Evolutionary conservation across 352 stramenopile genomes (phyloP).

Genomic region (Pythium myriotylum): DNA sequence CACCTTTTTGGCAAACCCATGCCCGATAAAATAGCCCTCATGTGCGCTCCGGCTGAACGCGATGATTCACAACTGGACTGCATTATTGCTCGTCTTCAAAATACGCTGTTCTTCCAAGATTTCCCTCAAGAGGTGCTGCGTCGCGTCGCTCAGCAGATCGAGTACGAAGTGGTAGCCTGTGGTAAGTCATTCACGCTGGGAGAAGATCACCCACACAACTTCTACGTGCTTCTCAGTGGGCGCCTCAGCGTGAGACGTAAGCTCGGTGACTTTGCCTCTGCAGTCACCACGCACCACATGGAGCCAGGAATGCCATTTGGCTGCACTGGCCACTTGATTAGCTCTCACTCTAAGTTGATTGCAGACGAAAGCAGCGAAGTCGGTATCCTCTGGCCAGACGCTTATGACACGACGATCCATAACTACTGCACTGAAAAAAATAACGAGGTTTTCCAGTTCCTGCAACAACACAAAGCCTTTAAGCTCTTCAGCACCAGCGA

Average conservation of each 20-base stretch:
- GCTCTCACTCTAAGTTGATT: constrained; percentile 48
- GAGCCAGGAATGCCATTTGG: constrained; percentile 58
- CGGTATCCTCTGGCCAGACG: constrained; percentile 62
- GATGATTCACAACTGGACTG: constrained; percentile 42
- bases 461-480: constrained; percentile 71
- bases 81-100: constrained; percentile 57
- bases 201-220: constrained; percentile 63
- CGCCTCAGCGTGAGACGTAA: constrained; percentile 60
- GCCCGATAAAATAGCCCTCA: constrained; percentile 62
- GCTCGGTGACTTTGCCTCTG: constrained; percentile 59
- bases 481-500: constrained; percentile 60
- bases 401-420: constrained; percentile 57
- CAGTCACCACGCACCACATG: constrained; percentile 71
- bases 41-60: constrained; percentile 45
- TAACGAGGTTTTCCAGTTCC: constrained; percentile 65
- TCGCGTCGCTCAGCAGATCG: constrained; percentile 47
- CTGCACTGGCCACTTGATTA: constrained; percentile 56
- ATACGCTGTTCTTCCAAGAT: constrained; percentile 68
- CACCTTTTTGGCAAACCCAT: constrained; percentile 73
- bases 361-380: constrained; percentile 70
- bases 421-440: constrained; percentile 63
- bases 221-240: constrained; percentile 65
- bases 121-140: constrained; percentile 49
- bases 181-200: constrained; percentile 60
- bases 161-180: constrained; percentile 72